Conservation (phyloP, 306 rosid genomes). For the Ormosia semicastrata region DNA sequence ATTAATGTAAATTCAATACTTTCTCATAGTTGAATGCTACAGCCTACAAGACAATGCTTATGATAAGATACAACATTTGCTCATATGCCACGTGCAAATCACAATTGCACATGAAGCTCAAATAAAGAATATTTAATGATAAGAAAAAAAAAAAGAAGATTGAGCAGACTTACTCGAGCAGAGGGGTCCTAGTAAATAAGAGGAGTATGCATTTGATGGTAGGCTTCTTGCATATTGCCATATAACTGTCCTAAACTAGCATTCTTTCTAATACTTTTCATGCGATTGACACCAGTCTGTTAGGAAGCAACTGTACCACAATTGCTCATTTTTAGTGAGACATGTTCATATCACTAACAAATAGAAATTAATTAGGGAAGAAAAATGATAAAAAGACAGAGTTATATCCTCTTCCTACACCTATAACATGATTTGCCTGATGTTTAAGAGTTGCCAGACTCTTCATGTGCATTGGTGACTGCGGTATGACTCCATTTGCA, state of each 20-base stretch:
- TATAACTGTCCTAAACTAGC: slow-evolving; percentile 93
- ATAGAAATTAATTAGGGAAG: not conserved
- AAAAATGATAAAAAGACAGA: not conserved
- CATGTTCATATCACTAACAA: not conserved
- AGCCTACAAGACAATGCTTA: not conserved
- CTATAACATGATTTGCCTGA: slow-evolving; percentile 55
- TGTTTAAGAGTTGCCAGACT: slow-evolving; percentile 97
- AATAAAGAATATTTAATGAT: not conserved
- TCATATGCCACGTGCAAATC: slow-evolving; percentile 12
- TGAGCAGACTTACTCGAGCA: slow-evolving; percentile 45
- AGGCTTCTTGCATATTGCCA: slow-evolving; percentile 94
- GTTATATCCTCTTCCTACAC: not conserved
- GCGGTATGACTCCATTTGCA: slow-evolving; percentile 96
- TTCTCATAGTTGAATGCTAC: not conserved
- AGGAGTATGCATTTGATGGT: slow-evolving; percentile 96
- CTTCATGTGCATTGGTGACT: slow-evolving; percentile 99
- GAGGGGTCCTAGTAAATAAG: slow-evolving; percentile 74
- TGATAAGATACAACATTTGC: not conserved
- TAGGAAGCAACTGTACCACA: slow-evolving; percentile 74
- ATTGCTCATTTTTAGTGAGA: slow-evolving; percentile 2
- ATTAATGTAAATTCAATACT: not conserved
- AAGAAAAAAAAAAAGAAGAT: not conserved
- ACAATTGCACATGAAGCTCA: not conserved
- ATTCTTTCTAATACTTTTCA: slow-evolving; percentile 71
- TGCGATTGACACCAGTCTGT: slow-evolving; percentile 72